Conservation (phyloP, 1,284 basidiomycete genomes). For the Puccinia triticina region DNA sequence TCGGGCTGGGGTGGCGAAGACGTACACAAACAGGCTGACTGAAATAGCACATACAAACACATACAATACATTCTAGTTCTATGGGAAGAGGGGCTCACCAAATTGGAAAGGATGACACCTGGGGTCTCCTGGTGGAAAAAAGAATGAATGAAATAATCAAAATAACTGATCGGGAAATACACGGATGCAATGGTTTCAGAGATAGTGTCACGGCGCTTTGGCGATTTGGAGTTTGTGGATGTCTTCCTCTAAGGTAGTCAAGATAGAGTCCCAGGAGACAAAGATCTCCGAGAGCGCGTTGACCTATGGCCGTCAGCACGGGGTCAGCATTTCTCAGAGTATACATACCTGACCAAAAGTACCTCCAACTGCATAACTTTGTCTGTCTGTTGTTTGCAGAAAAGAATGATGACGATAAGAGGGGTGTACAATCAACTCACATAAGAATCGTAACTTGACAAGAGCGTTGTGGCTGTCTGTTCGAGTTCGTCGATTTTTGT, state of each 20-base stretch:
- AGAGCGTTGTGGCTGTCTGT: conserved; percentile 51
- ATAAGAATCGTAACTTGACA: conserved; percentile 56
- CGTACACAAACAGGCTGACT: no score
- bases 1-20: no score
- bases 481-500: conserved; percentile 25
- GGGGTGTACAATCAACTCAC: conserved; percentile 50
- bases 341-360: background rate
- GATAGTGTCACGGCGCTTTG: background rate
- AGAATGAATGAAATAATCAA: no score
- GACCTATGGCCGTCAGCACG: conserved; percentile 53
- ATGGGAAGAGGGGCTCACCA: no score
- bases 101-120: no score
- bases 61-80: no score
- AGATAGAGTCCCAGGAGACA: conserved; percentile 56
- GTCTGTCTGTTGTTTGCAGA: background rate
- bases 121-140: no score
- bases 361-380: background rate
- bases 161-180: no score
- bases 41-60: no score
- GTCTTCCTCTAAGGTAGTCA: conserved; percentile 54
- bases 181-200: no score
- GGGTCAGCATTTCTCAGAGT: background rate
- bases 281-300: conserved; percentile 57
- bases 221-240: conserved; percentile 45
- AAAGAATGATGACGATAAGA: background rate